Conservation (phyloP, 108 stramenopile genomes). For the Parietichytrium sp. region DNA sequence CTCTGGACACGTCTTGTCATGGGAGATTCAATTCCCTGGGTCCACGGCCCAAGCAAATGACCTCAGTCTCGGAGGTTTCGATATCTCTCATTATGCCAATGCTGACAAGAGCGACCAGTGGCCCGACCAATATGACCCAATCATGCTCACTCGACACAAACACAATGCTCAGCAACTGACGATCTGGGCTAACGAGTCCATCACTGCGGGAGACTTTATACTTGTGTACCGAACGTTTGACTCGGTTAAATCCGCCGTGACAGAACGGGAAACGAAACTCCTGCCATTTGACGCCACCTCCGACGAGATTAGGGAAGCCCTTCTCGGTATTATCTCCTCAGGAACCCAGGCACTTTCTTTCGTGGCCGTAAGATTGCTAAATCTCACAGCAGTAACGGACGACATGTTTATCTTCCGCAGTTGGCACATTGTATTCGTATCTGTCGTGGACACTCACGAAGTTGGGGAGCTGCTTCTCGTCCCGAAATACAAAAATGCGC, state of each 20-base stretch:
- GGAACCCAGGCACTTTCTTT: background rate
- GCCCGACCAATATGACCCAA: background rate
- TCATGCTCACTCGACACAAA: background rate
- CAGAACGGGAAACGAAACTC: background rate
- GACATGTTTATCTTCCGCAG: background rate
- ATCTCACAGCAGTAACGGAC: background rate
- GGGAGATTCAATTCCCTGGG: background rate
- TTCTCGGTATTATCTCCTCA: background rate
- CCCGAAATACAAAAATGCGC: background rate
- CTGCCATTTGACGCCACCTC: background rate
- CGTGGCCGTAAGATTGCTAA: constrained; percentile 3
- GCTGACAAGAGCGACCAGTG: too few relatives aligned
- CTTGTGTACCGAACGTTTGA: constrained; percentile 1
- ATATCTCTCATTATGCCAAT: background rate
- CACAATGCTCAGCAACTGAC: constrained; percentile 7
- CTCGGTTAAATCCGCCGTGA: background rate
- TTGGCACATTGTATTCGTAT: constrained; percentile 21
- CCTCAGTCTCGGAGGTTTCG: background rate
- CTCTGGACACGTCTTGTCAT: background rate
- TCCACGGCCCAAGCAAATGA: background rate
- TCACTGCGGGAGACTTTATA: background rate
- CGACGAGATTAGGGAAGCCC: background rate
- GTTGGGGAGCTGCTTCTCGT: constrained; percentile 20
- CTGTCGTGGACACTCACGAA: background rate
- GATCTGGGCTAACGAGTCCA: background rate